Evolutionary conservation across 306 rosid species (phyloP).

Genomic region (Cotoneaster glaucophyllus): DNA sequence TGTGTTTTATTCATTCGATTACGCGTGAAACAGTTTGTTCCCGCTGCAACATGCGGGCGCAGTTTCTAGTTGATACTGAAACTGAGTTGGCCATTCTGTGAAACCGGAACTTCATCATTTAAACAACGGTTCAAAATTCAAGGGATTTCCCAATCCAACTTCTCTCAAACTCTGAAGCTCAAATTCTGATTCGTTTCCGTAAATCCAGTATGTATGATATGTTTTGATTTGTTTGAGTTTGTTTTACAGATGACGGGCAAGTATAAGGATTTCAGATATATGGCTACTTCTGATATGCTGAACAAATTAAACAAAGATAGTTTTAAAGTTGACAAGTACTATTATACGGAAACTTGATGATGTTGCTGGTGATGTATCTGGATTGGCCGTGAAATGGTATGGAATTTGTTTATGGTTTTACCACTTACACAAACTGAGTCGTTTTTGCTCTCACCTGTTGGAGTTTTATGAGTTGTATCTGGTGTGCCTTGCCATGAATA

Average conservation of each 20-base stretch:
- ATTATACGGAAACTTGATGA: slow-evolving; percentile 90
- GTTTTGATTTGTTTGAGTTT: slow-evolving; percentile 1
- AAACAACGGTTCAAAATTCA: too few species aligned
- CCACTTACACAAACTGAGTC: background rate
- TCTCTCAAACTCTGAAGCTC: too few species aligned
- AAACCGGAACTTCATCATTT: too few species aligned
- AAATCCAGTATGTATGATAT: background rate
- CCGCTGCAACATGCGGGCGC: too few species aligned
- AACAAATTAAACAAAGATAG: slow-evolving; percentile 58
- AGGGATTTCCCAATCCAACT: too few species aligned
- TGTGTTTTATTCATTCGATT: too few species aligned
- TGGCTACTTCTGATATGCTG: slow-evolving; percentile 90
- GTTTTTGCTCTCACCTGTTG: background rate
- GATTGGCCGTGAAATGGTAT: slow-evolving; percentile 90
- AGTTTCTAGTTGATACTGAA: too few species aligned
- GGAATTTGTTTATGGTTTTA: background rate
- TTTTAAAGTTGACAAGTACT: slow-evolving; percentile 58
- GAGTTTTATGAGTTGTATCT: too few species aligned
- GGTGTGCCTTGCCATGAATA: too few species aligned
- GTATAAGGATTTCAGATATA: slow-evolving; percentile 88
- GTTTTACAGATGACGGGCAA: slow-evolving; percentile 77
- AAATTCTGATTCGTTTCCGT: too few species aligned
- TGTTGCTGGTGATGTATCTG: slow-evolving; percentile 92
- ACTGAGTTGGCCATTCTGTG: too few species aligned
- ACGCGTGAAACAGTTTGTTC: too few species aligned